These are phyloP conservation scores for Agastache rugosa DNA, from an alignment of 257 asterid genomes.

Conservation along the genomic window DNA sequence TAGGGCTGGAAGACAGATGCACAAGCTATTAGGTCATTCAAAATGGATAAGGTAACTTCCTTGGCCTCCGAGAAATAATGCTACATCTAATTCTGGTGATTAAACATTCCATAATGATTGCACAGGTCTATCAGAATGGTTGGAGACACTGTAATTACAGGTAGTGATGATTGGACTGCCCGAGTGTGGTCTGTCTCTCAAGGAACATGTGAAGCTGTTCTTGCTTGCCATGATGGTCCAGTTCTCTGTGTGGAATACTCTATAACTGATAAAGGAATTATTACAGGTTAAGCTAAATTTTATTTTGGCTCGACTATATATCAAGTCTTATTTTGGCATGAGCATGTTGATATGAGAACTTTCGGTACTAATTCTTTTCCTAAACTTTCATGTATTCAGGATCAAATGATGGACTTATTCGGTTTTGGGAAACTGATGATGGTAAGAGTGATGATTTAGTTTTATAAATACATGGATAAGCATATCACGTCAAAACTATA, in stretches of 20 bases:
- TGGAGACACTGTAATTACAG: conserved; percentile 88
- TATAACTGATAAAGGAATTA: conserved; percentile 77
- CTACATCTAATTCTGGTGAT: conserved; percentile 10
- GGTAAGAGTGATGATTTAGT: conserved; percentile 53
- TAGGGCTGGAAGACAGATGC: conserved; percentile 92
- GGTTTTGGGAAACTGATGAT: conserved; percentile 96
- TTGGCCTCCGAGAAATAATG: neutral
- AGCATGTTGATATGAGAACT: conserved; percentile 1
- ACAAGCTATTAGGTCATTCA: conserved; percentile 92
- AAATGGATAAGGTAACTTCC: conserved; percentile 83
- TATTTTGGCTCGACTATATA: neutral
- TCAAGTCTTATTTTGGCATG: neutral
- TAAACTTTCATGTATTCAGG: conserved; percentile 53
- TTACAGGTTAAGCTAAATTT: conserved; percentile 68
- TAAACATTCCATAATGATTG: conserved; percentile 37
- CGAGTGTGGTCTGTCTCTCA: conserved; percentile 93
- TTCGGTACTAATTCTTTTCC: neutral
- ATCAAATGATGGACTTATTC: conserved; percentile 89
- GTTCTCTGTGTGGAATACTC: conserved; percentile 88
- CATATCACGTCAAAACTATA: neutral
- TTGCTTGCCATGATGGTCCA: conserved; percentile 98
- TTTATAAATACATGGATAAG: neutral
- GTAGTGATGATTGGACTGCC: conserved; percentile 99
- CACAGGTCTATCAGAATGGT: conserved; percentile 96
- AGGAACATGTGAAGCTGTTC: conserved; percentile 97